phyloP scores from a whole-genome alignment of 306 rosid genomes.

The Vachellia pachyceras region DNA sequence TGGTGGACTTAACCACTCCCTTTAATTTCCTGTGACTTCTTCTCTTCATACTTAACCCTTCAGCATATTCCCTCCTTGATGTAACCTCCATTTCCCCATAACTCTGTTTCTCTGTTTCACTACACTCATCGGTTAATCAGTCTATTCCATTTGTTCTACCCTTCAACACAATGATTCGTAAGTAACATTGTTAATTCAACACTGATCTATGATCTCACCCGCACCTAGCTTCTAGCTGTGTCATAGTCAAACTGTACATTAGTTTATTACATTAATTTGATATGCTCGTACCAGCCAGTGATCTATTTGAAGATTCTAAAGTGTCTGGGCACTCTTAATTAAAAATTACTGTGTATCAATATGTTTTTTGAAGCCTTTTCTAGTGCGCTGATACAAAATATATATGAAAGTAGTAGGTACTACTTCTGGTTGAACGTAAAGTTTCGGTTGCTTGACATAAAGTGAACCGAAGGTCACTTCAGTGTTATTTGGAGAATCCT shows the following conservation, averaged over 20 bases:
- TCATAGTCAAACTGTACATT: constrained; percentile 1
- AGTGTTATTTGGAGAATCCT: constrained; percentile 41
- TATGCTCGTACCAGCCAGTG: background rate
- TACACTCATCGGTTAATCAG: background rate
- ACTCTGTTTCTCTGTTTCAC: constrained; percentile 37
- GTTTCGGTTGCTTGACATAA: constrained; percentile 25
- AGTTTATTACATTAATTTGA: background rate
- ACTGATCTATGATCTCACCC: constrained; percentile 5
- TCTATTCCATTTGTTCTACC: background rate
- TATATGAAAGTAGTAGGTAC: background rate
- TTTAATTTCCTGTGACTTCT: constrained; percentile 15
- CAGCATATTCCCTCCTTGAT: constrained; percentile 45
- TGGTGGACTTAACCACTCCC: constrained; percentile 47
- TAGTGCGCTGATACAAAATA: background rate
- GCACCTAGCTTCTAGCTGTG: background rate
- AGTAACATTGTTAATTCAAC: background rate
- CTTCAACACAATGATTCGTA: background rate
- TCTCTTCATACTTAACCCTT: constrained; percentile 39
- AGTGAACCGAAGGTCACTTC: constrained; percentile 28
- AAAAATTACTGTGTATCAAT: background rate
- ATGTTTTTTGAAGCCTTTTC: background rate
- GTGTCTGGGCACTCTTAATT: background rate
- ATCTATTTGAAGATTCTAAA: constrained; percentile 15
- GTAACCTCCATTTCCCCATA: background rate
- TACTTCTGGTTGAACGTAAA: background rate